phyloP scores from a whole-genome alignment of 2,329 filamentous ascomycete genomes.

The Graphilbum ipis-grandicollis region DNA sequence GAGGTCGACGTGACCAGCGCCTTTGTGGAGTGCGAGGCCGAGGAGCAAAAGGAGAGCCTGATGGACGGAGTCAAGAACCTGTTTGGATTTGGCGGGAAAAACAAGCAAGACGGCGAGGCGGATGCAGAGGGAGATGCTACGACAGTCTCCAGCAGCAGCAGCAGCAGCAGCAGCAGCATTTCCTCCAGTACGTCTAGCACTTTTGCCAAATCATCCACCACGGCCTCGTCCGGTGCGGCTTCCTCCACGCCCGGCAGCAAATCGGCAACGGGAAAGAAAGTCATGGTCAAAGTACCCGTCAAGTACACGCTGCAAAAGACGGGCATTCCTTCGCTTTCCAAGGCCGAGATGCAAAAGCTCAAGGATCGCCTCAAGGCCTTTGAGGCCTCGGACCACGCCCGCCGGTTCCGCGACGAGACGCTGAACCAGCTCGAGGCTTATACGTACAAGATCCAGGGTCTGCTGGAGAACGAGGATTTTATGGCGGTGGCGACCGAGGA shows the following conservation, averaged over 20 bases:
- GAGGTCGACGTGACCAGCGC: constrained; percentile 63
- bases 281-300: constrained; percentile 37
- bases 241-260: constrained; percentile 11
- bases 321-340: constrained; percentile 31
- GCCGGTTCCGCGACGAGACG: constrained; percentile 63
- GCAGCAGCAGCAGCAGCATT: too few relatives aligned
- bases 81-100: constrained; percentile 72
- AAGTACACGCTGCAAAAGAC: constrained; percentile 29
- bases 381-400: constrained; percentile 65
- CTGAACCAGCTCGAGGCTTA: constrained; percentile 87
- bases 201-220: constrained; percentile 8
- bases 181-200: constrained; percentile 15
- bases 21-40: constrained; percentile 72
- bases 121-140: constrained; percentile 30
- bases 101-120: constrained; percentile 65
- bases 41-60: constrained; percentile 59
- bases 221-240: constrained; percentile 11
- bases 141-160: too few relatives aligned
- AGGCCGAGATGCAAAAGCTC: constrained; percentile 29
- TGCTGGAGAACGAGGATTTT: constrained; percentile 64
- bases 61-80: constrained; percentile 92
- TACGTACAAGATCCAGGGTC: constrained; percentile 75
- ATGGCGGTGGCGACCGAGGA: constrained; percentile 50
- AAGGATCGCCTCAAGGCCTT: constrained; percentile 69
- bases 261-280: constrained; percentile 24